phyloP scores from a whole-genome alignment of 345 rosid species.

The Corymbia maculata region DNA sequence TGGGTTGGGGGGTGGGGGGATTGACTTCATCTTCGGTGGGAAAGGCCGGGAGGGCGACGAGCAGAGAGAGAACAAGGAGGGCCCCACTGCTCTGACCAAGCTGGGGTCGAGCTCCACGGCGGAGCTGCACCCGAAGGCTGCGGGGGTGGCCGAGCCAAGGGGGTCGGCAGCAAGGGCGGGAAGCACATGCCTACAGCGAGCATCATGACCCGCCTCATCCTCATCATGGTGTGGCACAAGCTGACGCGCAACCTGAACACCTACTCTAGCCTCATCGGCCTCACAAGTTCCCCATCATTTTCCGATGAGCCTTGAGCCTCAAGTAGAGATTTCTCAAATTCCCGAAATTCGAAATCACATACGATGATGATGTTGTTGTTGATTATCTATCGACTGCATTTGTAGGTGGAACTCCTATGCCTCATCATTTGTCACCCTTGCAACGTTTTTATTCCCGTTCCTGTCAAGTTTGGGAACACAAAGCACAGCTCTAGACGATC shows the following conservation, averaged over 20 bases:
- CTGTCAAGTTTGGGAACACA: neutral
- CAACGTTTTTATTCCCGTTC: neutral
- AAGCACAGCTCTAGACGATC: neutral
- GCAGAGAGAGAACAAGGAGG: slow-evolving; percentile 25
- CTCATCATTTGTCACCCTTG: neutral
- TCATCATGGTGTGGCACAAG: slow-evolving; percentile 94
- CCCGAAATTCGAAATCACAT: neutral
- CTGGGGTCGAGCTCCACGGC: slow-evolving; percentile 50
- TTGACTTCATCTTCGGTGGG: slow-evolving; percentile 45
- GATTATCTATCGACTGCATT: neutral
- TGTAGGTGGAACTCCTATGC: slow-evolving; percentile 16
- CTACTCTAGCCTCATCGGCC: slow-evolving; percentile 82
- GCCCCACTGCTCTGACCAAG: slow-evolving; percentile 41
- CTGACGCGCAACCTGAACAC: slow-evolving; percentile 87
- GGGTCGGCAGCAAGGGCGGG: neutral
- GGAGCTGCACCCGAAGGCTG: slow-evolving; percentile 19
- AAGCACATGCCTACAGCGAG: slow-evolving; percentile 82
- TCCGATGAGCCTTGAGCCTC: slow-evolving; percentile 19
- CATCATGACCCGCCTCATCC: slow-evolving; percentile 82
- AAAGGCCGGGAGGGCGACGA: slow-evolving; percentile 30
- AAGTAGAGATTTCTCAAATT: too few species aligned
- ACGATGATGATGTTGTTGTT: neutral
- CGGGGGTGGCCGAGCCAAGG: neutral
- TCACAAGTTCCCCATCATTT: slow-evolving; percentile 72
- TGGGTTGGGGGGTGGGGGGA: slow-evolving; percentile 16